Conservation (phyloP, 176 grass and related monocot genomes). For the Bromus sterilis region DNA sequence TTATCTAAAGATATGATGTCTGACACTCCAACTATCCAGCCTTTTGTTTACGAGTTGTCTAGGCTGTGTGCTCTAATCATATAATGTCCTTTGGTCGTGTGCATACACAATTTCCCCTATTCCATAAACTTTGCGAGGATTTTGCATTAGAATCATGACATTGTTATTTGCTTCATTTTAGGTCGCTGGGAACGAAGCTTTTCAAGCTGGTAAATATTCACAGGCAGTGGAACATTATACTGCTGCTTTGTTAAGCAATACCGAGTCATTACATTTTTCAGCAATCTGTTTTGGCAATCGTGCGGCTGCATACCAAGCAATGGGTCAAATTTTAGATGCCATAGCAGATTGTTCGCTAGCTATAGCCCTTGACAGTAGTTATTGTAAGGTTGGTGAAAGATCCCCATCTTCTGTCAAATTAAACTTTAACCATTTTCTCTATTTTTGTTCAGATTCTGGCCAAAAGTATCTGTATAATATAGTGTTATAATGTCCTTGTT, state of each 20-base stretch:
- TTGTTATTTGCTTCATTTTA: slow-evolving; percentile 34
- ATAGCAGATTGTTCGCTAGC: slow-evolving; percentile 89
- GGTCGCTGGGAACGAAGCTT: slow-evolving; percentile 86
- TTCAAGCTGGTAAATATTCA: slow-evolving; percentile 70
- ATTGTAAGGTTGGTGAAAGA: slow-evolving; percentile 64
- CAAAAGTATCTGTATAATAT: neutral
- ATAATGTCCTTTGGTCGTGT: neutral
- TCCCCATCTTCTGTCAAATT: slow-evolving; percentile 5
- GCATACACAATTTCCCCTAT: neutral
- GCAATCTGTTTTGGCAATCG: slow-evolving; percentile 87
- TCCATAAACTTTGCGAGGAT: neutral
- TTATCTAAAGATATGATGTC: neutral
- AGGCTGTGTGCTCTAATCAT: neutral
- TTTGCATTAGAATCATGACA: neutral
- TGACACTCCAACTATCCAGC: neutral
- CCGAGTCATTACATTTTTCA: slow-evolving; percentile 56
- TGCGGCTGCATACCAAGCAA: slow-evolving; percentile 78
- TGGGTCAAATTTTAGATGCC: slow-evolving; percentile 79
- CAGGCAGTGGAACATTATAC: slow-evolving; percentile 84
- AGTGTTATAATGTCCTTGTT: neutral
- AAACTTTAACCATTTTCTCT: neutral
- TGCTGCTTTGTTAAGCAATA: slow-evolving; percentile 54
- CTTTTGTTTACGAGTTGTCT: slow-evolving; percentile 11
- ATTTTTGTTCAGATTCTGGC: slow-evolving; percentile 2
- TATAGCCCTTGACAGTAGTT: slow-evolving; percentile 63